A percentile compares a stretch with the other conserved stretches of the same genome.
These are phyloP conservation scores for Gyromitra esculenta DNA, from an alignment of 2,329 filamentous ascomycete species.

Conservation along the genomic window DNA sequence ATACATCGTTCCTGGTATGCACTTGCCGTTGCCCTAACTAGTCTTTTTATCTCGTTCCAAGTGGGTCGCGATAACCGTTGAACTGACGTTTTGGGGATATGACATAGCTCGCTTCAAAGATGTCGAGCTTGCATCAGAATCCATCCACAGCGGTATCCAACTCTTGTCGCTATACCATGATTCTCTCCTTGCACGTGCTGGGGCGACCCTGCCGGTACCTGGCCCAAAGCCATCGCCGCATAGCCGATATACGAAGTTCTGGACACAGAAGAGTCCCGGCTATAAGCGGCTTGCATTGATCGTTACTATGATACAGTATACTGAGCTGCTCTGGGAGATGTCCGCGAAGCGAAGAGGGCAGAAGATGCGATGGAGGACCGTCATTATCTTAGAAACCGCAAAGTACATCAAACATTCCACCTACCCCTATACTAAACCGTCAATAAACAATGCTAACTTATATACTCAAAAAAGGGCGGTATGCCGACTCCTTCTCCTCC, in stretches of 20 bases:
- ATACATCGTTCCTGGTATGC: slow-evolving; percentile 87
- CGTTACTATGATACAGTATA: slow-evolving; percentile 91
- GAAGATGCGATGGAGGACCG: slow-evolving; percentile 83
- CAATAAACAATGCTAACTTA: slow-evolving; percentile 21
- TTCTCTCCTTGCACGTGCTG: slow-evolving; percentile 76
- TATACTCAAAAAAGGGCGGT: slow-evolving; percentile 52
- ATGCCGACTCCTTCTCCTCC: slow-evolving; percentile 59
- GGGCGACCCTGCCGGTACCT: slow-evolving; percentile 67
- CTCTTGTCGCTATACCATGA: slow-evolving; percentile 94
- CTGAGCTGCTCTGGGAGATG: slow-evolving; percentile 98
- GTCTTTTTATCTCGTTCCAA: slow-evolving; percentile 29
- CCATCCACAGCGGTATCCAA: slow-evolving; percentile 86
- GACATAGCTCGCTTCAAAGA: slow-evolving; percentile 80
- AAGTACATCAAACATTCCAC: slow-evolving; percentile 49
- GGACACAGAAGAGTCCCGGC: slow-evolving; percentile 71
- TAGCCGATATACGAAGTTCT: slow-evolving; percentile 74
- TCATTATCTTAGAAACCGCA: slow-evolving; percentile 79
- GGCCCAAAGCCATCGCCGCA: slow-evolving; percentile 66
- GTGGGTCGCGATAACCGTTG: slow-evolving; percentile 36
- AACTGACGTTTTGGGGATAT: slow-evolving; percentile 20
- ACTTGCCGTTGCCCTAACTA: slow-evolving; percentile 46
- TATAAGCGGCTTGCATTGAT: slow-evolving; percentile 84
- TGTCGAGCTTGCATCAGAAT: slow-evolving; percentile 94
- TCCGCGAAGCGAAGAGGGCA: slow-evolving; percentile 85
- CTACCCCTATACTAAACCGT: not conserved